Evolutionary conservation across 164 flowering plant genomes (phyloP).

Genomic region (Echeveria elegans): DNA sequence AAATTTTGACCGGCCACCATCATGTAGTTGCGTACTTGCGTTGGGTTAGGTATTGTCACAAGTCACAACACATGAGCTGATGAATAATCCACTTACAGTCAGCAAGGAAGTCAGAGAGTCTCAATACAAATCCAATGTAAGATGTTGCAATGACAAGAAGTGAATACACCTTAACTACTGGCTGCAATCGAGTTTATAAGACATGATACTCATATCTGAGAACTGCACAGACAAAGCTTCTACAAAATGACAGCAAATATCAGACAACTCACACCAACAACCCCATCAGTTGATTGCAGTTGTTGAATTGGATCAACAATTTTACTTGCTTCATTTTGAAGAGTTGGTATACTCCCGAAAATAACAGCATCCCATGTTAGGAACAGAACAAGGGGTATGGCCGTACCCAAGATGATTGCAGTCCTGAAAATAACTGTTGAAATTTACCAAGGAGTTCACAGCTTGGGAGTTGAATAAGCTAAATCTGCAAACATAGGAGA

Average conservation of each 20-base stretch:
- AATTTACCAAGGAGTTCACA: background rate
- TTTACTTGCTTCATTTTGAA: constrained; percentile 26
- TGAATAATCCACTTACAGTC: constrained; percentile 55
- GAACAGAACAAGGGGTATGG: constrained; percentile 76
- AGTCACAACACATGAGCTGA: background rate
- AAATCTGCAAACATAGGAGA: too few relatives aligned
- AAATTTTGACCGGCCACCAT: too few relatives aligned
- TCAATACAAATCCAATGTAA: constrained; percentile 85
- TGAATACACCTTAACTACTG: constrained; percentile 72
- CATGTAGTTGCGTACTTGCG: too few relatives aligned
- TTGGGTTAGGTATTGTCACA: background rate
- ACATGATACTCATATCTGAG: background rate
- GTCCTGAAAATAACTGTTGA: constrained; percentile 41
- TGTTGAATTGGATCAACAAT: constrained; percentile 64
- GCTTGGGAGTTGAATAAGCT: background rate
- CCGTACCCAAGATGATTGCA: constrained; percentile 80
- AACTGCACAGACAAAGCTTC: too few relatives aligned
- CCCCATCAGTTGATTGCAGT: constrained; percentile 56
- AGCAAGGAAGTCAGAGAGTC: constrained; percentile 86
- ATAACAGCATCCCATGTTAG: constrained; percentile 90
- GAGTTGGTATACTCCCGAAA: constrained; percentile 55
- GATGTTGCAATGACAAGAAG: constrained; percentile 88
- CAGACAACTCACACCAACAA: constrained; percentile 71
- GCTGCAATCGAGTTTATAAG: constrained; percentile 36
- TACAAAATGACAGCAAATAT: too few relatives aligned